A percentile compares a stretch with the other conserved stretches of the same genome.
phyloP scores from a whole-genome alignment of 805 yeast species.

The Myxozyma sirexii region DNA sequence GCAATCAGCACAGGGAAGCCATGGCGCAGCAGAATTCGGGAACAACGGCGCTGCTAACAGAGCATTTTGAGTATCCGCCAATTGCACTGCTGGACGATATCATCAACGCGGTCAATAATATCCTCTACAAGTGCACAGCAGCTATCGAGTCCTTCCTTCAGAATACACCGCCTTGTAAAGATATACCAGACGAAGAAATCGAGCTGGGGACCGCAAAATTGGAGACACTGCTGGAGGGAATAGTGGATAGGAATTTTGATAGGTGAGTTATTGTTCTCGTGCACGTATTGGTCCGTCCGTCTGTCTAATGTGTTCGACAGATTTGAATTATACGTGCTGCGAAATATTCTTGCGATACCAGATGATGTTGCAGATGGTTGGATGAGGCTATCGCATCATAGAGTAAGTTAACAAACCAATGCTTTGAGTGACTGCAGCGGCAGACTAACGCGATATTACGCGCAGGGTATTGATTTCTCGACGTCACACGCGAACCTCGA shows the following conservation, averaged over 20 bases:
- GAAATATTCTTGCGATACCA: conserved; percentile 78
- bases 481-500: conserved; percentile 20
- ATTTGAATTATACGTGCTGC: conserved; percentile 74
- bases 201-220: conserved; percentile 77
- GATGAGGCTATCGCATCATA: conserved; percentile 70
- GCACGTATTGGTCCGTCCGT: too few relatives aligned
- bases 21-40: conserved; percentile 28
- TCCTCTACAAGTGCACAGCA: conserved; percentile 77
- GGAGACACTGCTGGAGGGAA: conserved; percentile 72
- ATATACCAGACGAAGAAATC: conserved; percentile 43
- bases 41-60: conserved; percentile 65
- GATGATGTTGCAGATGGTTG: conserved; percentile 66
- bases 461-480: conserved; percentile 26
- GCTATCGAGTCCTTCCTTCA: conserved; percentile 71
- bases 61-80: conserved; percentile 85
- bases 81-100: conserved; percentile 81
- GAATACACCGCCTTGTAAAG: conserved; percentile 43
- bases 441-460: too few relatives aligned
- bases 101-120: conserved; percentile 81
- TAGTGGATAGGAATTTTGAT: conserved; percentile 81
- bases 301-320: background rate
- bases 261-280: conserved; percentile 41
- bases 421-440: background rate
- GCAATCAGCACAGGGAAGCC: background rate
- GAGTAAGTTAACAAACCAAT: conserved; percentile 41